Base-by-base conservation (phyloP, 2,329 filamentous ascomycete species). In the Aspergillus pseudoterreus region DNA sequence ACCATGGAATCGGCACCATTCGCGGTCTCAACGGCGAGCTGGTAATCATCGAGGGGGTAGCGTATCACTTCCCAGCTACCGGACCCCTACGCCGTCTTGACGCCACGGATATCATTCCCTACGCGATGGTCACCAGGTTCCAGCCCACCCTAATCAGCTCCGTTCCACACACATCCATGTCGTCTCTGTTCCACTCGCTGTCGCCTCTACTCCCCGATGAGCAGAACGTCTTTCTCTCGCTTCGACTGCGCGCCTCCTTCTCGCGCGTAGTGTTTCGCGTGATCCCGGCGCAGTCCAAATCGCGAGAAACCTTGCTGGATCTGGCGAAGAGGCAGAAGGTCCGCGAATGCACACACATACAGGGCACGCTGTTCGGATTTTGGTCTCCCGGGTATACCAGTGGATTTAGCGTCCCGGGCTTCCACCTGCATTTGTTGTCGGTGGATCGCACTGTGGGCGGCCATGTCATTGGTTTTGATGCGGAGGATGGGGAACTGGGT, bases 1-100 rank as follows among this genome's bases (percentile, higher is more conserved):
- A 72, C 53, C 71, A 75, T 60, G 74, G 74, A 14, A 62, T 77
- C 2, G 74, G 74, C 30, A 76, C 74, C 3, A 72, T 75, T 54
- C 60, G 66, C 1, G 61, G 63, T 30, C 73, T 77, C 63, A 63
- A 76, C 53, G 75, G 75, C 46, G 75, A 76, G 52, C 61, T 76
- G 9, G 49, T 76, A 12, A 63, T 75, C 32, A 59, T 76, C 6
- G 71, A 77, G 51, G 67, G 63, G 48, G 65, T 58, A 24, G 64
- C 71, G 15, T 75, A 76, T 56, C 72, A 76, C 54, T 63, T 77
- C 6, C 68, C 69, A 58, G 59, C 68, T 5, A 64, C 70, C 49
- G n/a, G 32, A 9, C 11, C 21, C 15, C 62, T 71, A 1, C 61
- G 64, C 3, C 60, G 62, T 50, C 70, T 71, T 12, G 53, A 60